Base-by-base conservation (phyloP, 1,139 yeast species). In the Debaryomyces psychrophilus region DNA sequence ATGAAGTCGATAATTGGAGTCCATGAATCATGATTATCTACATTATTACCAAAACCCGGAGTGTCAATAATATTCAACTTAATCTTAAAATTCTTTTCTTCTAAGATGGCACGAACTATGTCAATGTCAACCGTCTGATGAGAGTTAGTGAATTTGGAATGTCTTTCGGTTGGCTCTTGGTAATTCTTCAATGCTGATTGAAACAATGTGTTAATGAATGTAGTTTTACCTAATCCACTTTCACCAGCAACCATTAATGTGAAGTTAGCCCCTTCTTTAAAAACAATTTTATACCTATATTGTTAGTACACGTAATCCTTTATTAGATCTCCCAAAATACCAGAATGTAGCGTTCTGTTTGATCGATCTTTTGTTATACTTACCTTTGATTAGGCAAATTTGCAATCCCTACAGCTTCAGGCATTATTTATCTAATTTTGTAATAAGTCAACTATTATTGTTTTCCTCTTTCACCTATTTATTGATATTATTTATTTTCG, bases 21-120 rank as follows among this genome's bases (percentile, higher is more conserved):
- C 97, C 97, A 95, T 45, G 96, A 82, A 62, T 89, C 93, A 59
- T 80, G 83, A 71, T 93, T 93, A 75, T 93, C 87, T 59, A 93
- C 95, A 65, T 90, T 90, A 69, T 92, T 97, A 52, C 99, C 99
- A 64, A 93, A 90, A 1, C 99, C 99, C 14, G 99, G 99, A 7
- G 99, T 93, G 68, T 93, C 99, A 58, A 95, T 83, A 50, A 93
- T 79, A 61, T 93, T 93, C 55, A 95, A 80, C 52, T 95, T 82
- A 57, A 93, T 79, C 59, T 80, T 82, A 73, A 93, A 93, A 63
- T 87, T 88, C 70, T 90, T 89, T 65, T 95, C 99, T 66, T 92
- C 97, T 57, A 95, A 78, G 57, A 88, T 84, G 18, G 98, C 97
- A 61, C 96, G 83, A 44, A 88, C 83, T 53, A 93, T 83, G 54